Evolutionary conservation across 1,284 basidiomycete genomes (phyloP), one percentile per base, ranked within the genome.

Genomic region (Cystobasidium sp.): DNA sequence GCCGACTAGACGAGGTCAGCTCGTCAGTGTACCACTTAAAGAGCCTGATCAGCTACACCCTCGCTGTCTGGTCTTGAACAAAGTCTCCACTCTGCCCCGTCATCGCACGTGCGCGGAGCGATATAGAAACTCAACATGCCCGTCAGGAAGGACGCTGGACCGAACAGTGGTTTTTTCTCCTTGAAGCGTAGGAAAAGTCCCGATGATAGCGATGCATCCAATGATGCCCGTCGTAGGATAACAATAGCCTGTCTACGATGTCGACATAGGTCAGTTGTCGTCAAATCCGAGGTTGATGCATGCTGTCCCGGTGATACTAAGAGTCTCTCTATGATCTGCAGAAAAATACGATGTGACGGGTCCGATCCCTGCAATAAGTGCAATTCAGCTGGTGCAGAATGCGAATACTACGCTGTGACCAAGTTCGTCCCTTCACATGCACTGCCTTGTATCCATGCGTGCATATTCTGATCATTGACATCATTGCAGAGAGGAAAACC

Each of bases 301-400:
- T 3, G 1, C 44, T 44, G 41, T 10, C 59, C 4, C 22, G 22
- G 16, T 20, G 51, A 22, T 14, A 16, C n/a, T 16, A 44, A n/a
- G n/a, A 39, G n/a, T n/a, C 0, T 24, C 24, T 44, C 47, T 43
- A 10, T 10, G 59, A 5, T 24, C 24, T 43, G 41, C 62, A 73
- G 70, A 37, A 73, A 73, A 73, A 73, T 73, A 53, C 49, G 70
- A 18, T 73, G 70, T 31, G 70, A 73, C 49, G 70, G 70, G 1
- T 43, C 52, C 22, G 63, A 65, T 22, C 51, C 52, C 37, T 73
- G 70, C 53, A 65, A 43, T 39, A 65, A 64, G 22, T 73, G 70
- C 52, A 51, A 43, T 9, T 22, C 62, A 18, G 46, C 52, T 24
- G 46, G 46, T 3, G 37, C 43, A 7, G 43, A 41, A 14, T 72